phyloP scores from a whole-genome alignment of 2,329 filamentous ascomycete species.

The Trichoderma endophyticum region DNA sequence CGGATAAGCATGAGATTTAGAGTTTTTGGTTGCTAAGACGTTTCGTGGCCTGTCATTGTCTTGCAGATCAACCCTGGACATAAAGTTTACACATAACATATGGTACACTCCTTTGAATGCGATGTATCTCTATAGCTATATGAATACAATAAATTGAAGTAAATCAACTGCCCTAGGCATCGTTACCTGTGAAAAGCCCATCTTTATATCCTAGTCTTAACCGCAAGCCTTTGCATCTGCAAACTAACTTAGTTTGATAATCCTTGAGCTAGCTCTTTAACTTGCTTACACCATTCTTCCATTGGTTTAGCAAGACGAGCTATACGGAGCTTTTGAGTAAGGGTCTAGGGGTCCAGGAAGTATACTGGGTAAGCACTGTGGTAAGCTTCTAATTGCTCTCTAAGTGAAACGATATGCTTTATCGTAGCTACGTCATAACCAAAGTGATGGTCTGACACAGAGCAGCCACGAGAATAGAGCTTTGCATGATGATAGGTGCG shows the following conservation, averaged over 20 bases:
- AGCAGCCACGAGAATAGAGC: neutral
- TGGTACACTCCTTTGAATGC: constrained; percentile 4
- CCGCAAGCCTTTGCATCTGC: neutral
- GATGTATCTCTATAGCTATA: neutral
- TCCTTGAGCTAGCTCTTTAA: neutral
- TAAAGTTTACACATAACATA: neutral
- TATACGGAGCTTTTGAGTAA: neutral
- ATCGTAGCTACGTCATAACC: neutral
- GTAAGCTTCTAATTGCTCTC: neutral
- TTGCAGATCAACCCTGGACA: neutral
- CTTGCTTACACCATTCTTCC: neutral
- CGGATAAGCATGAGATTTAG: neutral
- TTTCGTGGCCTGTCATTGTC: neutral
- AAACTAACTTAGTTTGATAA: neutral
- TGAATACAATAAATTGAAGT: neutral
- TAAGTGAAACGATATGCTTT: neutral
- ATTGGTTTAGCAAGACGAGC: neutral
- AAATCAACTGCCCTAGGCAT: neutral
- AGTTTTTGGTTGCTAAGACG: neutral
- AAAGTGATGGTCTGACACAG: neutral
- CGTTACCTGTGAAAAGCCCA: neutral
- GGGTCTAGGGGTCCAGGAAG: neutral
- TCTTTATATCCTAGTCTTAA: neutral
- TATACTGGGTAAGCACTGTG: neutral
- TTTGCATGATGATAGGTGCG: neutral